Evolutionary conservation across 805 yeast genomes (phyloP), one percentile per base, ranked within the genome.

Genomic region (Jamesozyma gamospora): DNA sequence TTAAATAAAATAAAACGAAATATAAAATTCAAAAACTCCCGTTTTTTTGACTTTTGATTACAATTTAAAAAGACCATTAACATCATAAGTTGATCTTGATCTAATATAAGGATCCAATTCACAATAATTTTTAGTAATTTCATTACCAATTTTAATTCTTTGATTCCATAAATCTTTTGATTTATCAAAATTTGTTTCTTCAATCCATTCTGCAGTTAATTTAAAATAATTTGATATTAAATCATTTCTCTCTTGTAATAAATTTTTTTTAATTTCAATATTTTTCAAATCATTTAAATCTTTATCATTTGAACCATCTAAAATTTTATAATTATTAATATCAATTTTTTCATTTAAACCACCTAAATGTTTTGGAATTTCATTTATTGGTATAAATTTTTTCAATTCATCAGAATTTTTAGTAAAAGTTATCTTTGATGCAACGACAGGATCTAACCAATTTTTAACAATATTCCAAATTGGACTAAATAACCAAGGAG

Each of bases 371-470:
- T 67, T 64, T 25, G 94, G 88, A 46, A 92, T 70, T 51, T 74
- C 67, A 21, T 74, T 65, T 24, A 63, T 55, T 34, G 74, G 77
- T 30, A 90, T 75, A 57, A 66, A 75, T 49, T 80, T 70, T 35
- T 66, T 67, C 51, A 90, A 63, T 41, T 92, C 96, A 41, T 76
- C 72, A 19, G 66, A 58, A 47, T 68, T 69, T 54, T 82, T 81
- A 18, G 95, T 83, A 64, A 90, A 92, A 33, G 75, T 74, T 51
- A 92, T 85, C 63, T 90, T 90, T 19, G 90, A 71, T 0, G 96
- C 95, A 40, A 90, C 96, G 18, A 85, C 96, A 3, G 97, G 97
- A 58, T 92, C 97, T 41, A 90, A 69, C 97, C 96, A 90, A 51
- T 80, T 79, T 61, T 85, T 86, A 52, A 92, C 77, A 50, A 90